Conservation (phyloP, 495 filamentous ascomycete genomes). For the Filosporella fistucella region DNA sequence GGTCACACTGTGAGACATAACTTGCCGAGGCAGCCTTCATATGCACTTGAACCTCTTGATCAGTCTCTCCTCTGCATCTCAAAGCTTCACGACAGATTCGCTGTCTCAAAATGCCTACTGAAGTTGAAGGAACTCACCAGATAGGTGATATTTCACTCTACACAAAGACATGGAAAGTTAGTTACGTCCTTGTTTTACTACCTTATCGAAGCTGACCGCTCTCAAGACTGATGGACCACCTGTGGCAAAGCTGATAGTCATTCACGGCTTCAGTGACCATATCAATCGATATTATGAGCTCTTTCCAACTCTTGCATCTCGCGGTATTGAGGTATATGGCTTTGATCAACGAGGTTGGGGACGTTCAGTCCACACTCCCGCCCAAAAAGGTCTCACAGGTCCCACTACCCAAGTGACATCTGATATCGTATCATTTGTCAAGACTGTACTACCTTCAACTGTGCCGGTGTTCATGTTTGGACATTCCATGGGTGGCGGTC, state of each 20-base stretch:
- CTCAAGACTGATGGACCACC: slow-evolving; percentile 10
- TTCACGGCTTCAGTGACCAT: slow-evolving; percentile 91
- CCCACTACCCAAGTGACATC: slow-evolving; percentile 64
- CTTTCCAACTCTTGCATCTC: slow-evolving; percentile 62
- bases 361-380: slow-evolving; percentile 36
- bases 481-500: slow-evolving; percentile 80
- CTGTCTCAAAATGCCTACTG: slow-evolving; percentile 40
- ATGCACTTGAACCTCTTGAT: too few species aligned
- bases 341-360: slow-evolving; percentile 80
- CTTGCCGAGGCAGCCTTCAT: too few species aligned
- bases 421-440: slow-evolving; percentile 71
- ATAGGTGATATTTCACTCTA: slow-evolving; percentile 62
- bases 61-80: too few species aligned
- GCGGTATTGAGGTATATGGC: slow-evolving; percentile 65
- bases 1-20: too few species aligned
- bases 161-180: slow-evolving; percentile 83
- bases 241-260: slow-evolving; percentile 66
- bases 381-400: slow-evolving; percentile 64
- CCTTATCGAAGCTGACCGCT: slow-evolving; percentile 3
- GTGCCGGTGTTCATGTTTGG: slow-evolving; percentile 80
- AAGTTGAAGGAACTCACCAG: slow-evolving; percentile 45
- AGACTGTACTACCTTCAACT: slow-evolving; percentile 31
- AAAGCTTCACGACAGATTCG: too few species aligned
- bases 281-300: slow-evolving; percentile 67
- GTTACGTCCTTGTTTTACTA: slow-evolving; percentile 18